Evolutionary conservation across 2,329 filamentous ascomycete species (phyloP), one percentile per base, ranked within the genome.

Genomic region (Alternaria sp.): DNA sequence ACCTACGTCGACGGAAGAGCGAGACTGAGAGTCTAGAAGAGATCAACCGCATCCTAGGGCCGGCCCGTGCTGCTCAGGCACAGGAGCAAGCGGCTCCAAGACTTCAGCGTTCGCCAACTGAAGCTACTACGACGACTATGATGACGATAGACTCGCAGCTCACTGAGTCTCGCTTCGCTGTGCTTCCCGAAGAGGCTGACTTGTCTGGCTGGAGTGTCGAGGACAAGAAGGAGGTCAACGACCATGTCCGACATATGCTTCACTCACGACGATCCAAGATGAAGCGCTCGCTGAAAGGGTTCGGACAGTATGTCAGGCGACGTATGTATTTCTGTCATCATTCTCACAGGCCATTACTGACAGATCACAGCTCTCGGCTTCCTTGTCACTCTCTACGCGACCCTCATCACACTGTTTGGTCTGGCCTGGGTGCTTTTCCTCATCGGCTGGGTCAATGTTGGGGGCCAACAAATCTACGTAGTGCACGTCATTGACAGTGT

Each of bases 381-480:
- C 74, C 85, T 94, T 56, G 91, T 97, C 60, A 95, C 92, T 0
- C 80, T 96, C 4, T 97, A 97, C 77, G 92, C 92, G 9, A 89
- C 86, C 1, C 83, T 94, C 20, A 94, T 97, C 69, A 95, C 92
- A 0, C 83, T 94, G 0, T 97, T 96, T 69, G 92, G 92, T 72
- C 83, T 94, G 12, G 91, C 91, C 0, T 97, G 92, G 93, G 92
- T 97, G 1, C 85, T 96, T n/a, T 95, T 94, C 79, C 82, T 96
- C 56, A 97, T 97, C 74, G 92, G 87, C 49, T 96, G 92, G 92
- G 92, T 95, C 74, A 93, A 93, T 65, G 90, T 94, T 20, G 92
- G 91, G 20, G 86, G 87, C 30, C 84, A 85, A 69, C 90, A 94
- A 74, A 81, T 87, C 4, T 94, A 83, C 16, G 80, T 84, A 2